These are phyloP conservation scores for Groenewaldozyma sp. DNA, from an alignment of 1,139 yeast genomes.

Conservation along the genomic window DNA sequence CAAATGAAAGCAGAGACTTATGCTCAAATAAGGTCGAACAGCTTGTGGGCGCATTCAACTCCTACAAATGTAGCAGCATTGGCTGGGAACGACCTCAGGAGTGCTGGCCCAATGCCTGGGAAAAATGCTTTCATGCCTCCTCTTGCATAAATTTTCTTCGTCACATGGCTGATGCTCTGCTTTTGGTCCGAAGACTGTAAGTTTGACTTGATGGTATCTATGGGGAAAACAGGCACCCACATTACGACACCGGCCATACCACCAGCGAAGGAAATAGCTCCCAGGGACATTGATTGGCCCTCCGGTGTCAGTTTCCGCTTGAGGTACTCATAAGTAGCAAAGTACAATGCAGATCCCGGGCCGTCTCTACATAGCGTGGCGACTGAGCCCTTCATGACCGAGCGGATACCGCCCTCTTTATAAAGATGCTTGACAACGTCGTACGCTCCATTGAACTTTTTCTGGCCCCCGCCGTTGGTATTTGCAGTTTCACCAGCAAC, in stretches of 20 bases:
- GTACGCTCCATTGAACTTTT: conserved; percentile 40
- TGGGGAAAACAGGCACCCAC: conserved; percentile 97
- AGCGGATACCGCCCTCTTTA: conserved; percentile 70
- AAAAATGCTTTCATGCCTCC: conserved; percentile 79
- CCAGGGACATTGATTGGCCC: conserved; percentile 50
- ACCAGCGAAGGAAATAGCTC: conserved; percentile 81
- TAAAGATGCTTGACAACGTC: conserved; percentile 64
- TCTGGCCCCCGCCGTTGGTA: conserved; percentile 12
- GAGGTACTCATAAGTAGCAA: conserved; percentile 84
- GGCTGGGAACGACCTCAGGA: conserved; percentile 91
- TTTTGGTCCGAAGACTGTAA: conserved; percentile 59
- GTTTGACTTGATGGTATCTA: conserved; percentile 88
- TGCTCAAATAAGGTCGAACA: conserved; percentile 32
- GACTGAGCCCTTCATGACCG: conserved; percentile 81
- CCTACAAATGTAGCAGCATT: conserved; percentile 97
- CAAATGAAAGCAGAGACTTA: too few species aligned
- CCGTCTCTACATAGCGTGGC: conserved; percentile 97
- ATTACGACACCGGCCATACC: conserved; percentile 92
- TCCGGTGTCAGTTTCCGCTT: conserved; percentile 51
- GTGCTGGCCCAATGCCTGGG: conserved; percentile 97
- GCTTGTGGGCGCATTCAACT: conserved; percentile 76
- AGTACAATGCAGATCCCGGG: conserved; percentile 95
- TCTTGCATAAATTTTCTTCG: conserved; percentile 49
- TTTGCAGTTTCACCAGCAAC: conserved; percentile 7
- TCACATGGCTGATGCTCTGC: conserved; percentile 56